A percentile compares a stretch with the other conserved stretches of the same genome.
Evolutionary conservation across 768 basidiomycete species (phyloP).

Genomic region (Lactarius deliciosus): DNA sequence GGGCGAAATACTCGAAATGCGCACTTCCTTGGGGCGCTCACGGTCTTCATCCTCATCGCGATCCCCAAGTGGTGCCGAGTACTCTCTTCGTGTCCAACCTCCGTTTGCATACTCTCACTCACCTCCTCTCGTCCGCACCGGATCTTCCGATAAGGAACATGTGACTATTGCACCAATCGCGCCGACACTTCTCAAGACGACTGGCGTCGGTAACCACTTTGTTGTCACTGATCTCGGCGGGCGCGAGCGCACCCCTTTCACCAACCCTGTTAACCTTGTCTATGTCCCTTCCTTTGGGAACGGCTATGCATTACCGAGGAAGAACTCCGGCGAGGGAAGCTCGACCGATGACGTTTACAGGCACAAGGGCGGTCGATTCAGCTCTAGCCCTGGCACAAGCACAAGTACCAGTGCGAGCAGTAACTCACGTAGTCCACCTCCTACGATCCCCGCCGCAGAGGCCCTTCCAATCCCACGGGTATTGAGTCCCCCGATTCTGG

Average conservation of each 20-base stretch:
- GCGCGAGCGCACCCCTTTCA: constrained; percentile 25
- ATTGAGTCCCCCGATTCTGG: constrained; percentile 18
- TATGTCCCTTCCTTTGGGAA: constrained; percentile 56
- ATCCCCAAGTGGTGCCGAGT: constrained; percentile 26
- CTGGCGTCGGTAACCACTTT: constrained; percentile 46
- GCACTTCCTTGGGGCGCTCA: constrained; percentile 40
- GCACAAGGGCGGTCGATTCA: constrained; percentile 40
- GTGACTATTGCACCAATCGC: constrained; percentile 73
- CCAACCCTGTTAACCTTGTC: constrained; percentile 64
- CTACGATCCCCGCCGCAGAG: constrained; percentile 24
- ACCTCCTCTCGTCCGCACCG: constrained; percentile 36
- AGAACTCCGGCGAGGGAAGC: constrained; percentile 28
- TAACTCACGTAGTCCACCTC: constrained; percentile 23
- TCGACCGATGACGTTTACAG: constrained; percentile 38
- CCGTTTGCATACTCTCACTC: constrained; percentile 27
- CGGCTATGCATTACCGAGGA: constrained; percentile 33
- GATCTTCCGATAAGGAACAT: constrained; percentile 47
- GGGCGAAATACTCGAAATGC: constrained; percentile 65
- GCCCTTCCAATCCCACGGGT: constrained; percentile 20
- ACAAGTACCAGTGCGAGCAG: constrained; percentile 27
- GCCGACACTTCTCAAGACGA: constrained; percentile 86
- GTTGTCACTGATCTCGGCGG: constrained; percentile 34
- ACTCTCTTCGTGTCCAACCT: constrained; percentile 31
- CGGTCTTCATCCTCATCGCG: constrained; percentile 44
- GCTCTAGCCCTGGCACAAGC: constrained; percentile 35